Evolutionary conservation across 768 basidiomycete species (phyloP).

Genomic region (Postia placenta): DNA sequence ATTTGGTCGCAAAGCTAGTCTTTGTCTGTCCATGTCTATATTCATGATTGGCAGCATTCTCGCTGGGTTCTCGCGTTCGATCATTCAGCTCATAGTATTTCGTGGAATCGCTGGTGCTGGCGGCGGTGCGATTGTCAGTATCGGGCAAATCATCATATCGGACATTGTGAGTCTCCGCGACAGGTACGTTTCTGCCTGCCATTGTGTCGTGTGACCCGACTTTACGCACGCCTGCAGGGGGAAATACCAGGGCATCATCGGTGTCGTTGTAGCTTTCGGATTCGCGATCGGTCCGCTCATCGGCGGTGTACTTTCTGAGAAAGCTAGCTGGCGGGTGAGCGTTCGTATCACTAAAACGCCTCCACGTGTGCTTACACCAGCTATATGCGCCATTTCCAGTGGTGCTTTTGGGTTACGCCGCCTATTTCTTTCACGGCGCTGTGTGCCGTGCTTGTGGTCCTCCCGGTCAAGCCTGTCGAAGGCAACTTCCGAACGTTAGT

Average conservation of each 20-base stretch:
- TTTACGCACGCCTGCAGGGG: constrained; percentile 34
- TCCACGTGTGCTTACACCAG: not conserved
- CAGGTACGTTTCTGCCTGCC: constrained; percentile 30
- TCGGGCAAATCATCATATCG: constrained; percentile 66
- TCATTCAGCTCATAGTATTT: constrained; percentile 64
- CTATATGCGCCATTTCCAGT: constrained; percentile 32
- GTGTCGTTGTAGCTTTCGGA: constrained; percentile 51
- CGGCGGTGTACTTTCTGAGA: constrained; percentile 59
- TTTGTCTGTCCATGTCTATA: constrained; percentile 51
- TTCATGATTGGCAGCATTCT: constrained; percentile 63
- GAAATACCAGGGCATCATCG: constrained; percentile 74
- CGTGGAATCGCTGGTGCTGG: constrained; percentile 65
- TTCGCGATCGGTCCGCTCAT: constrained; percentile 64
- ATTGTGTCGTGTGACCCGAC: not conserved
- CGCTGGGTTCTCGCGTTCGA: constrained; percentile 60
- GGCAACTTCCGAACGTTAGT: constrained; percentile 49
- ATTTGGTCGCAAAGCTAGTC: constrained; percentile 57
- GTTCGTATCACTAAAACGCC: not conserved
- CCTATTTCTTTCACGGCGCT: constrained; percentile 52
- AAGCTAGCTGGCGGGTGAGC: constrained; percentile 52
- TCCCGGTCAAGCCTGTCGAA: constrained; percentile 64
- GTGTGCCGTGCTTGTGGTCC: constrained; percentile 49
- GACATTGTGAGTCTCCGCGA: constrained; percentile 70
- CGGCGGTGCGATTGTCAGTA: constrained; percentile 64
- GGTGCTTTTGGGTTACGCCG: constrained; percentile 74